Evolutionary conservation across 345 rosid species (phyloP).

Genomic region (Brassica cretica): DNA sequence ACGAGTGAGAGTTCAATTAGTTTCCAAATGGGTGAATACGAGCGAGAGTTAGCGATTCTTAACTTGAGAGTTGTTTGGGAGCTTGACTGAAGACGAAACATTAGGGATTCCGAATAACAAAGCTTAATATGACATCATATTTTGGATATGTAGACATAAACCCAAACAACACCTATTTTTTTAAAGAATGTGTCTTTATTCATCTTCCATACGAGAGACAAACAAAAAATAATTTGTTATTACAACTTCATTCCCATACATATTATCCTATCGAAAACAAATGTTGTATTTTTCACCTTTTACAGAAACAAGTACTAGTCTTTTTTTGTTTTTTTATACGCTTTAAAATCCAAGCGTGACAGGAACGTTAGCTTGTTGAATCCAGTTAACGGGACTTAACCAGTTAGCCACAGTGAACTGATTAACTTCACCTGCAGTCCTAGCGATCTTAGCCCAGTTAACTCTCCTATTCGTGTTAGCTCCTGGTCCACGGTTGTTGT

Average conservation of each 20-base stretch:
- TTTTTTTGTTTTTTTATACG: not conserved
- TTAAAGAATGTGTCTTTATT: not conserved
- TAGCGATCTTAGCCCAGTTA: slow-evolving; percentile 2
- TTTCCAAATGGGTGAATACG: no score
- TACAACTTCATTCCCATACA: not conserved
- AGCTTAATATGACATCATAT: not conserved
- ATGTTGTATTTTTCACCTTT: not conserved
- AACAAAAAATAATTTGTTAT: not conserved
- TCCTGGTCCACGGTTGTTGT: slow-evolving; percentile 4
- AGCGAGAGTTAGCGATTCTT: no score
- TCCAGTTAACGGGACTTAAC: not conserved
- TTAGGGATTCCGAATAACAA: no score
- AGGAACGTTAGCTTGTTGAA: not conserved
- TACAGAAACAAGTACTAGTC: not conserved
- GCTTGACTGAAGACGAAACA: no score
- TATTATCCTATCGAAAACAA: not conserved
- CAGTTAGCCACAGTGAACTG: slow-evolving; percentile 1
- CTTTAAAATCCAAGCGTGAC: not conserved
- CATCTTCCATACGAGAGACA: not conserved
- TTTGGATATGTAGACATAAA: not conserved
- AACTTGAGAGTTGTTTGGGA: no score
- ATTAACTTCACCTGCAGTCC: not conserved
- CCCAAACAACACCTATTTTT: not conserved
- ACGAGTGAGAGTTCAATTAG: no score
- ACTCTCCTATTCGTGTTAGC: not conserved